A percentile compares a stretch with the other conserved stretches of the same genome.
These are phyloP conservation scores for Talaromyces liani DNA, from an alignment of 495 filamentous ascomycete species.

Conservation along the genomic window DNA sequence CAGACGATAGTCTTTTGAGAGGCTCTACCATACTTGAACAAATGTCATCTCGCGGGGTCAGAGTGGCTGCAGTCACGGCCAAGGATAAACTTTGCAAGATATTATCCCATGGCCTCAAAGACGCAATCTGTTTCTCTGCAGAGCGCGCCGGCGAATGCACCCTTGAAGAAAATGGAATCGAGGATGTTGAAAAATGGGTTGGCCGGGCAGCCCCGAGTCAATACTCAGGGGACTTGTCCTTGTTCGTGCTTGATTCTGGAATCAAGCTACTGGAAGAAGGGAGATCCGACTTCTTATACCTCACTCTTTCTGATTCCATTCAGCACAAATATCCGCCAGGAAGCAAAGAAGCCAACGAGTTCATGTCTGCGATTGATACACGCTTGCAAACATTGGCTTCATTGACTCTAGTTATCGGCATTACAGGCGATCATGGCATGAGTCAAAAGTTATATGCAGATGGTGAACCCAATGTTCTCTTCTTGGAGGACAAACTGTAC, in stretches of 20 bases:
- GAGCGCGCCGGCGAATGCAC: slow-evolving; percentile 19
- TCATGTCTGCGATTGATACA: slow-evolving; percentile 21
- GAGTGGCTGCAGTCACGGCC: slow-evolving; percentile 30
- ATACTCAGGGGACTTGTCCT: slow-evolving; percentile 27
- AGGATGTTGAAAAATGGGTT: slow-evolving; percentile 25
- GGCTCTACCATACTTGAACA: slow-evolving; percentile 28
- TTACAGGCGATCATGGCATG: slow-evolving; percentile 34
- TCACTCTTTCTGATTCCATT: slow-evolving; percentile 33
- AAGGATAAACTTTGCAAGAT: slow-evolving; percentile 31
- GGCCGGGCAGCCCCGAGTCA: slow-evolving; percentile 21
- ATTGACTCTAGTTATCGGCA: slow-evolving; percentile 18
- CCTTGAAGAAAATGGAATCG: slow-evolving; percentile 18
- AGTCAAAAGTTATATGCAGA: slow-evolving; percentile 20
- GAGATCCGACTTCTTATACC: slow-evolving; percentile 27
- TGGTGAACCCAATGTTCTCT: slow-evolving; percentile 27
- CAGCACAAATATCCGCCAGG: slow-evolving; percentile 31
- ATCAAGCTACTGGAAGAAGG: slow-evolving; percentile 27
- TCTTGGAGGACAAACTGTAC: slow-evolving; percentile 24
- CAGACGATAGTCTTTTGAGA: slow-evolving; percentile 22
- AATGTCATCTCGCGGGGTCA: slow-evolving; percentile 23
- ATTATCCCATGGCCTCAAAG: slow-evolving; percentile 22
- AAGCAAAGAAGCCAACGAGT: slow-evolving; percentile 22
- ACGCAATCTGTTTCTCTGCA: slow-evolving; percentile 27
- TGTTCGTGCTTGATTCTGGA: slow-evolving; percentile 33
- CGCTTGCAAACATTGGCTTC: slow-evolving; percentile 18